Evolutionary conservation across 2,329 filamentous ascomycete genomes (phyloP).

Genomic region (Diaporthe eres): DNA sequence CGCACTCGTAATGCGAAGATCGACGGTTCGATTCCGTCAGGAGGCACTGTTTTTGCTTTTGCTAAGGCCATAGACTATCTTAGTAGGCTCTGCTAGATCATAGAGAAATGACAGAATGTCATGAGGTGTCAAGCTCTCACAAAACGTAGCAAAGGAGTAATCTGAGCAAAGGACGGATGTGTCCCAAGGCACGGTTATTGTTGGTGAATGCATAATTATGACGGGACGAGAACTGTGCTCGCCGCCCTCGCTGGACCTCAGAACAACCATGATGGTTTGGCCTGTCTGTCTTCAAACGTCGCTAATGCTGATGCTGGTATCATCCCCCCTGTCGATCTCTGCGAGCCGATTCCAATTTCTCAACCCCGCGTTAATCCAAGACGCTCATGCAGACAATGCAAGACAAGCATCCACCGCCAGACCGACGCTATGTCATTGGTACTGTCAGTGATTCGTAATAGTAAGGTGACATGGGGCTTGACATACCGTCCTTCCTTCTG

Average conservation of each 20-base stretch:
- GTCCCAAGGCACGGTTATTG: neutral
- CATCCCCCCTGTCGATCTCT: neutral
- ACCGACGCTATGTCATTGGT: constrained; percentile 72
- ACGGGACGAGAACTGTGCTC: neutral
- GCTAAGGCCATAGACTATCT: neutral
- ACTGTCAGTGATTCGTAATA: constrained; percentile 44
- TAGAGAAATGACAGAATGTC: neutral
- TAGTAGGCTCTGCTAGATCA: neutral
- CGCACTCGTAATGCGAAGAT: constrained; percentile 43
- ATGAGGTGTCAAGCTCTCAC: neutral
- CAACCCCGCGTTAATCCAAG: neutral
- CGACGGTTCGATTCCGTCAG: constrained; percentile 43
- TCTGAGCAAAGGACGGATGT: neutral
- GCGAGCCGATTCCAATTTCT: neutral
- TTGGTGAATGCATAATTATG: constrained; percentile 18
- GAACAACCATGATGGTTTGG: neutral
- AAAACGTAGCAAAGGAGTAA: no score
- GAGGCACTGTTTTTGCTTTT: constrained; percentile 32
- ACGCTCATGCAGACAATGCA: constrained; percentile 68
- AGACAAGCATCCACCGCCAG: constrained; percentile 89
- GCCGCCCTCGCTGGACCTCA: neutral
- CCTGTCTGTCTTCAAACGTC: constrained; percentile 15
- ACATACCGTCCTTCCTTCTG: constrained; percentile 93
- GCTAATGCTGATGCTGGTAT: constrained; percentile 34
- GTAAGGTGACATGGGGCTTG: constrained; percentile 51